phyloP scores from a whole-genome alignment of 1,284 basidiomycete genomes.

The Ustilago loliicola region DNA sequence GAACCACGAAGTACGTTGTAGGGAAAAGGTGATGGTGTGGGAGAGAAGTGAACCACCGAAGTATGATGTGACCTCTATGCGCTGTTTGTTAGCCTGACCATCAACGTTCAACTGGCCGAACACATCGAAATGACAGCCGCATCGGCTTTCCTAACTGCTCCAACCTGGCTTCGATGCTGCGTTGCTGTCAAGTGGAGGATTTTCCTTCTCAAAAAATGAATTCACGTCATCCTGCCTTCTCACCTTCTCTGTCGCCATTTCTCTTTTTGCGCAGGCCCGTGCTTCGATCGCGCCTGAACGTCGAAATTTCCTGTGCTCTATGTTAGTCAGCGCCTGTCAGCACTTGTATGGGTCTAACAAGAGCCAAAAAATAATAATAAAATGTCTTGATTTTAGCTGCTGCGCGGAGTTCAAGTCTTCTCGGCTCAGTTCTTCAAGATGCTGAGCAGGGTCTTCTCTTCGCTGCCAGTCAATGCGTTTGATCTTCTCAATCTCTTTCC shows the following conservation, averaged over 20 bases:
- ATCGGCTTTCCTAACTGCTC: neutral
- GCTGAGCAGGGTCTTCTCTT: conserved; percentile 4
- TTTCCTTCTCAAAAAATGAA: neutral
- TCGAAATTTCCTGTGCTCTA: neutral
- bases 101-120: neutral
- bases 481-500: neutral
- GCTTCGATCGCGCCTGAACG: neutral
- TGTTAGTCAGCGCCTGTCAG: conserved; percentile 17
- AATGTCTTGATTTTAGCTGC: neutral
- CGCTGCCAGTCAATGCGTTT: neutral
- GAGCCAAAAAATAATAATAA: too few species aligned
- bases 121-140: neutral
- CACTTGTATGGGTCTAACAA: neutral
- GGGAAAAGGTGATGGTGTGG: neutral
- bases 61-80: neutral
- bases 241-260: neutral
- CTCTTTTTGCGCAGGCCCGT: conserved; percentile 1
- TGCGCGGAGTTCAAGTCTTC: conserved; percentile 3
- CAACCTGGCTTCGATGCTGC: neutral
- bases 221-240: conserved; percentile 30
- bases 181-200: neutral
- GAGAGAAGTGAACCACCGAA: neutral
- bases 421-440: conserved; percentile 6
- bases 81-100: neutral
- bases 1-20: neutral